Percentiles rank a stretch among this genome's conserved stretches.
These are phyloP conservation scores for Didymella arachidicola DNA, from an alignment of 2,329 filamentous ascomycete genomes.

Conservation along the genomic window DNA sequence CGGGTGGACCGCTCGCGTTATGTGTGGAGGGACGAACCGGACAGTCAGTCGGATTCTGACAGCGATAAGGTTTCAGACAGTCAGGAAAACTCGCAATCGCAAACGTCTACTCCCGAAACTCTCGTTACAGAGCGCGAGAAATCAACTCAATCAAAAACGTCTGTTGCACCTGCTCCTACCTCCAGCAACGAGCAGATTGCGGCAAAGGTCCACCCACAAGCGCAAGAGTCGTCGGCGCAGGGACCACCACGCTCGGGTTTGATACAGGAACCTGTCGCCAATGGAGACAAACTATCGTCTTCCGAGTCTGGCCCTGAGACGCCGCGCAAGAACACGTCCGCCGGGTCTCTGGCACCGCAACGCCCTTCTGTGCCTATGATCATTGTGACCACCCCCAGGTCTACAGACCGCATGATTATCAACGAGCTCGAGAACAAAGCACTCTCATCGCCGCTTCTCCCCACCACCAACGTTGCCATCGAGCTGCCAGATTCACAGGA, in stretches of 20 bases:
- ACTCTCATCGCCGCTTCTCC: not conserved
- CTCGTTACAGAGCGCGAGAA: not conserved
- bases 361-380: not conserved
- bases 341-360: not conserved
- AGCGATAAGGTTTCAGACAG: not conserved
- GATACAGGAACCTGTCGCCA: not conserved
- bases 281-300: not conserved
- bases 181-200: too few species aligned
- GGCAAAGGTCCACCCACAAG: not conserved
- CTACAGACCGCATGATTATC: not conserved
- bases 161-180: not conserved
- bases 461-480: not conserved
- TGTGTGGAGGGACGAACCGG: not conserved
- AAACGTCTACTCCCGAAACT: not conserved
- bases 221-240: not conserved
- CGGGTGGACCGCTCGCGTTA: conserved; percentile 12
- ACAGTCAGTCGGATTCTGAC: not conserved
- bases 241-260: too few species aligned
- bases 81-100: not conserved
- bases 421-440: not conserved
- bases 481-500: not conserved
- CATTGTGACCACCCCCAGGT: not conserved
- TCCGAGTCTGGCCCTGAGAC: not conserved
- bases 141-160: too few species aligned
- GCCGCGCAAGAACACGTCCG: not conserved